These are phyloP conservation scores for Coniochaeta sp. DNA, from an alignment of 2,329 filamentous ascomycete genomes.

Conservation along the genomic window DNA sequence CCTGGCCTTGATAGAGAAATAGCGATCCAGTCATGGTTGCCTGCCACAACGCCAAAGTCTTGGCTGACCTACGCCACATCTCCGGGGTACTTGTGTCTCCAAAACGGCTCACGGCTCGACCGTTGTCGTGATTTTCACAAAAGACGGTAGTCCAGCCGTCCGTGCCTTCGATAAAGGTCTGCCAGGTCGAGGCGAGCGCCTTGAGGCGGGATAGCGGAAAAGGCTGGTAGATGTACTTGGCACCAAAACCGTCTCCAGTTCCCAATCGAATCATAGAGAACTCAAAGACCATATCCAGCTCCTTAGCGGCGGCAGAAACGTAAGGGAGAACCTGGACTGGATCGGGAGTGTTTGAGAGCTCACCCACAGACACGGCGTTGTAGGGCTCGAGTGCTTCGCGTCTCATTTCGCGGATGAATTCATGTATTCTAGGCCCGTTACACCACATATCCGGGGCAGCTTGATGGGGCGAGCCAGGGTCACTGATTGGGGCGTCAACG, in stretches of 20 bases:
- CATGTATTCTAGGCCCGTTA: slow-evolving; percentile 56
- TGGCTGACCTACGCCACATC: slow-evolving; percentile 36
- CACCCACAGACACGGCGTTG: slow-evolving; percentile 54
- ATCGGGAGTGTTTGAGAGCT: slow-evolving; percentile 49
- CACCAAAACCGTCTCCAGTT: slow-evolving; percentile 9
- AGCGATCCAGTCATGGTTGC: slow-evolving; percentile 43
- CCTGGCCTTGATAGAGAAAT: slow-evolving; percentile 54
- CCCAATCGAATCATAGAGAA: slow-evolving; percentile 51
- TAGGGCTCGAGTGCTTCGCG: slow-evolving; percentile 44
- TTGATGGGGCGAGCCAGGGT: slow-evolving; percentile 28
- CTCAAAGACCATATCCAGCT: slow-evolving; percentile 57
- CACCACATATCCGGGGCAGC: slow-evolving; percentile 44
- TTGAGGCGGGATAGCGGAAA: slow-evolving; percentile 32
- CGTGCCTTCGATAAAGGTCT: slow-evolving; percentile 38
- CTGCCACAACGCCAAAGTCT: slow-evolving; percentile 45
- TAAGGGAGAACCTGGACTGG: slow-evolving; percentile 45
- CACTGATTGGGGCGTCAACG: slow-evolving; percentile 41
- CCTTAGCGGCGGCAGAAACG: slow-evolving; percentile 41
- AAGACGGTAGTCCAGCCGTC: slow-evolving; percentile 54
- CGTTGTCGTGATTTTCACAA: slow-evolving; percentile 58
- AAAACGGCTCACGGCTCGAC: slow-evolving; percentile 48
- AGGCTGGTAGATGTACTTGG: slow-evolving; percentile 3
- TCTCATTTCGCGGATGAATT: slow-evolving; percentile 54
- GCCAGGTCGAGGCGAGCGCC: slow-evolving; percentile 35
- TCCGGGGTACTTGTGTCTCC: slow-evolving; percentile 35